A percentile compares a stretch with the other conserved stretches of the same genome.
Evolutionary conservation across 169 alveolate genomes (phyloP).

Genomic region (Blepharisma undulans): DNA sequence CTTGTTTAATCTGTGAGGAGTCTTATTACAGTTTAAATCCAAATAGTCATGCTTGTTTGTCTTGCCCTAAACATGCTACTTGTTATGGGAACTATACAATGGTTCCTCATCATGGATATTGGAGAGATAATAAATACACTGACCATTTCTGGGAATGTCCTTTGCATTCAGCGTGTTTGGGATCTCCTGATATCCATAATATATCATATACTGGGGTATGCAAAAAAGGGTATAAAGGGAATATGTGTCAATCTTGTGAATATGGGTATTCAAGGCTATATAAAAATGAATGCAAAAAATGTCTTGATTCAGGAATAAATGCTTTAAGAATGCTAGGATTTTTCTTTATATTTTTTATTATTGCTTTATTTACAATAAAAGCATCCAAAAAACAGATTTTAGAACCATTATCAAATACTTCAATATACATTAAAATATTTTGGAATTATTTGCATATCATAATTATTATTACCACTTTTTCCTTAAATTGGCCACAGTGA

Average conservation of each 20-base stretch:
- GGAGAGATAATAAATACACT: slow-evolving; percentile 49
- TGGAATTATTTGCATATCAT: slow-evolving; percentile 15
- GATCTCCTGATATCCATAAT: not conserved
- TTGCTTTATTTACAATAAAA: not conserved
- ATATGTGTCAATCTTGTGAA: not conserved
- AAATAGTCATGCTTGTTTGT: not conserved
- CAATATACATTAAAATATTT: slow-evolving; percentile 15
- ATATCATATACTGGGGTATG: not conserved
- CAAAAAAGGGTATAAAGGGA: slow-evolving; percentile 32
- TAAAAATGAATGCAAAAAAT: slow-evolving; percentile 1
- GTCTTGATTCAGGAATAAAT: not conserved
- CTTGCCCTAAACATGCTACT: slow-evolving; percentile 36
- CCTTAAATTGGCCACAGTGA: not conserved
- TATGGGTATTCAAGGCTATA: not conserved
- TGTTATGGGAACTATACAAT: slow-evolving; percentile 56
- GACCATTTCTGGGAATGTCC: slow-evolving; percentile 50
- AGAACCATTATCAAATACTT: not conserved
- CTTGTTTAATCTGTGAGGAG: not conserved
- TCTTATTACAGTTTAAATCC: not conserved
- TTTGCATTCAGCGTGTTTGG: slow-evolving; percentile 14
- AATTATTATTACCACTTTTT: not conserved
- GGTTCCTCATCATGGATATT: slow-evolving; percentile 56
- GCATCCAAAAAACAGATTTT: not conserved
- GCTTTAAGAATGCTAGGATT: not conserved
- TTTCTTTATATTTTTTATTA: not conserved